Evolutionary conservation across 768 basidiomycete species (phyloP), one percentile per base, ranked within the genome.

Genomic region (Phanerochaete carnosa): DNA sequence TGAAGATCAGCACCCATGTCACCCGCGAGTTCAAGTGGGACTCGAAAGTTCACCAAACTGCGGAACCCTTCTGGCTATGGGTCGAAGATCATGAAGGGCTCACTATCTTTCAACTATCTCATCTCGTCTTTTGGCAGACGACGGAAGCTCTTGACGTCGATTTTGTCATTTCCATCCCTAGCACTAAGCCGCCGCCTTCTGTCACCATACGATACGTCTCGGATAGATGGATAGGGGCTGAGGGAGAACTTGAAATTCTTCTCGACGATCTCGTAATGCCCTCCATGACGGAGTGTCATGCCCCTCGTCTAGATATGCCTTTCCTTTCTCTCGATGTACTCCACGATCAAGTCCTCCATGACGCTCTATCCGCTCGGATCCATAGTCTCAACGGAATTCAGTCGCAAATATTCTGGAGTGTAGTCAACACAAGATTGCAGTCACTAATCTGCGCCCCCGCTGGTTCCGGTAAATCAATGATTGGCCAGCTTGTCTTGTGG

Each of bases 1-100:
- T 99, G 33, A 89, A 86, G 68, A 83, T 99, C 35, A 77, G 77
- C 1, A 80, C 93, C 53, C 79, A 76, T 1, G 78, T 95, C 32
- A 74, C 75, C 16, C 84, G 85, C 26, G 74, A 80, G 7, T 99
- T 98, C 73, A 81, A 81, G 15, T 98, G 97, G 96, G 89, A 79
- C 65, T 66, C 76, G 26, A 90, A 84, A 70, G 66, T 88, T 2
- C 95, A 97, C 66, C 90, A 89, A 0, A 77, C 76, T 12, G 76
- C 78, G 1, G 94, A 98, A 72, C 89, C 93, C 1, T 98, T 98
- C 75, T 98, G 93, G 88, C 73, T 99, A 30, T 98, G 97, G 97
- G 77, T 97, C 2, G 95, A 98, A 75, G 94, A 95, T 67, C 80
- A 88, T 37, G 82, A 89, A 33, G 89, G 86, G n/a, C 64, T 82